Evolutionary conservation across 805 yeast genomes (phyloP).

Genomic region (Lachancea sp.): DNA sequence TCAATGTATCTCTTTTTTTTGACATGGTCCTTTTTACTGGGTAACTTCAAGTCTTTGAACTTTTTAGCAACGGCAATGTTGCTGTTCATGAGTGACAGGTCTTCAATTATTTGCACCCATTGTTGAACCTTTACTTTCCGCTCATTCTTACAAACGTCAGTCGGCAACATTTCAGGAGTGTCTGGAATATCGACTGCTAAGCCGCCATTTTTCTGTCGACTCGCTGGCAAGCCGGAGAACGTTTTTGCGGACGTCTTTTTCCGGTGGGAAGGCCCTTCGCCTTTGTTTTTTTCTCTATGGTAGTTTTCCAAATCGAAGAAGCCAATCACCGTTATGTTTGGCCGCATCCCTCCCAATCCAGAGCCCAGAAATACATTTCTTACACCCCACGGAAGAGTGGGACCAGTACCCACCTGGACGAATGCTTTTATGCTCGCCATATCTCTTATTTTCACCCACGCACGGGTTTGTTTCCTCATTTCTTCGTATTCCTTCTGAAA

Average conservation of each 20-base stretch:
- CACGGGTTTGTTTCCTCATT: conserved; percentile 61
- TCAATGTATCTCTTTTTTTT: conserved; percentile 58
- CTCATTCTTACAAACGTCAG: conserved; percentile 72
- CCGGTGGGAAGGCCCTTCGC: background rate
- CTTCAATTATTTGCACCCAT: conserved; percentile 93
- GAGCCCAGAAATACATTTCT: conserved; percentile 87
- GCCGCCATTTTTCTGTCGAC: conserved; percentile 4
- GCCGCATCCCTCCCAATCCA: conserved; percentile 98
- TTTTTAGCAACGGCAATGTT: conserved; percentile 94
- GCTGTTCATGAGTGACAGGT: conserved; percentile 77
- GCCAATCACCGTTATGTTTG: conserved; percentile 89
- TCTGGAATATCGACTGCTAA: conserved; percentile 9
- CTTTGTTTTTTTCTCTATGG: conserved; percentile 5
- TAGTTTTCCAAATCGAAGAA: conserved; percentile 60
- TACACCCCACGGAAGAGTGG: conserved; percentile 89
- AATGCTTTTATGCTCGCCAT: conserved; percentile 78
- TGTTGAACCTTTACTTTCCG: conserved; percentile 61
- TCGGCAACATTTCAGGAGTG: conserved; percentile 44
- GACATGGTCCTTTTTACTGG: conserved; percentile 35
- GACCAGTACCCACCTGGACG: conserved; percentile 86
- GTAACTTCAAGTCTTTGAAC: conserved; percentile 62
- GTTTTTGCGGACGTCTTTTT: background rate
- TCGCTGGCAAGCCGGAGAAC: conserved; percentile 1
- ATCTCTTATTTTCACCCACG: conserved; percentile 84
- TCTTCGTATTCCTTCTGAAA: conserved; percentile 64